Base-by-base conservation (phyloP, 345 rosid genomes). In the Conringia planisiliqua region DNA sequence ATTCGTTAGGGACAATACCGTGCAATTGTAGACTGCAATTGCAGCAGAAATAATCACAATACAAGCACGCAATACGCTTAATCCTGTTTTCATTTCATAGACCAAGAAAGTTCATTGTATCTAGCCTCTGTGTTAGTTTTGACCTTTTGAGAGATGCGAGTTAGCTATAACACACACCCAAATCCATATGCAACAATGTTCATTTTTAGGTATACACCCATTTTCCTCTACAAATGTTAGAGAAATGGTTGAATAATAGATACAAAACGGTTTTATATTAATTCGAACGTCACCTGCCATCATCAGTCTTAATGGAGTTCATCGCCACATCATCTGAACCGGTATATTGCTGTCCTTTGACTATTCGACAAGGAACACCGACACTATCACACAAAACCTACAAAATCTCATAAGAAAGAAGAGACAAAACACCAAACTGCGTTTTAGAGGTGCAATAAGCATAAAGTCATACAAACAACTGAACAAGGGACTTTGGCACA, bases 301-400 rank as follows among this genome's bases (percentile, higher is more conserved):
- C 97, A 51, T 85, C 91, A 74, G 89, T 66, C 85, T 86, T 90
- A 54, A 93, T 91, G 85, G 92, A 86, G 84, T 90, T 90, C 88
- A 93, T 88, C 40, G 97, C 97, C 59, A 86, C 91, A 68, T 93
- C 98, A 52, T 84, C 90, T 13, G 92, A 89, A 81, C 98, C 96
- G 11, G 97, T 91, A 75, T 88, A 93, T 69, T 86, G 91, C 40
- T 82, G 89, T 72, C 97, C 98, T 81, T 90, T 93, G 78, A 93
- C 98, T 76, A 93, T 83, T 55, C 92, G 92, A 75, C 98, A 90
- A 66, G 92, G 92, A 78, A 89, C 87, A 65, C 96, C 93, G 39
- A 81, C 81, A 57, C 88, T 81, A 80, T 93, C 98, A 58, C 97
- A 94, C 85, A 93, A 86, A 83, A 89, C 96, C 98, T 93, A 76